Conservation (phyloP, 2,329 filamentous ascomycete species). For the Botrytis elliptica region DNA sequence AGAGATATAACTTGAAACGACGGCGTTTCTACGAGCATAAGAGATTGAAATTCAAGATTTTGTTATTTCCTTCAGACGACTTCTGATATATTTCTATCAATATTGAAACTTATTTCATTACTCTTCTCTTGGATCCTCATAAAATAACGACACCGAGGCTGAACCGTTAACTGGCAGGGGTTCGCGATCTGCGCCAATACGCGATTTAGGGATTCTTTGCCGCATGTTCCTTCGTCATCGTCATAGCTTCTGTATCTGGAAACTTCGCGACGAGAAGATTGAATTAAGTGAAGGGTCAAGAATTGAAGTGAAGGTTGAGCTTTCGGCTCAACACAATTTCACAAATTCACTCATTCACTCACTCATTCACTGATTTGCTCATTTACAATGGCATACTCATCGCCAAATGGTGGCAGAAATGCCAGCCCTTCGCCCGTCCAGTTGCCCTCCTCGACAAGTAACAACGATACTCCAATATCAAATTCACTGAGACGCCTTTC, state of each 20-base stretch:
- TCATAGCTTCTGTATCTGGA: slow-evolving; percentile 17
- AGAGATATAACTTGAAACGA: slow-evolving; percentile 10
- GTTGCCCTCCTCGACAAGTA: slow-evolving; percentile 29
- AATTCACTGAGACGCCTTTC: slow-evolving; percentile 46
- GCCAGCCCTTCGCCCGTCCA: slow-evolving; percentile 21
- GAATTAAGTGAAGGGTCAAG: slow-evolving; percentile 12
- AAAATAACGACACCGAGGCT: not conserved
- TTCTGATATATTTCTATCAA: not conserved
- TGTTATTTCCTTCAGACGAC: not conserved
- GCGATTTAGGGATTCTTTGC: not conserved
- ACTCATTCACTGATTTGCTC: not conserved
- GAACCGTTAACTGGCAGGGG: slow-evolving; percentile 5
- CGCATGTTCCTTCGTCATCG: slow-evolving; percentile 14
- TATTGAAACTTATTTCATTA: not conserved
- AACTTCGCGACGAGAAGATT: not conserved
- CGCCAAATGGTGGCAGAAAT: slow-evolving; percentile 23
- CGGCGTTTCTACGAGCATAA: not conserved
- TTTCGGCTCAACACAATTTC: slow-evolving; percentile 14
- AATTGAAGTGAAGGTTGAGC: slow-evolving; percentile 17
- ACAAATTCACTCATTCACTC: not conserved
- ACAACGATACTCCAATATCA: slow-evolving; percentile 26
- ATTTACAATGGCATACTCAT: slow-evolving; percentile 22
- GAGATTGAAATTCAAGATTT: not conserved
- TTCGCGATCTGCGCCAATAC: slow-evolving; percentile 6
- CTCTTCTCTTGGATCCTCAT: not conserved